These are phyloP conservation scores for Suhomyces vadensis DNA, from an alignment of 805 yeast species.

Conservation along the genomic window DNA sequence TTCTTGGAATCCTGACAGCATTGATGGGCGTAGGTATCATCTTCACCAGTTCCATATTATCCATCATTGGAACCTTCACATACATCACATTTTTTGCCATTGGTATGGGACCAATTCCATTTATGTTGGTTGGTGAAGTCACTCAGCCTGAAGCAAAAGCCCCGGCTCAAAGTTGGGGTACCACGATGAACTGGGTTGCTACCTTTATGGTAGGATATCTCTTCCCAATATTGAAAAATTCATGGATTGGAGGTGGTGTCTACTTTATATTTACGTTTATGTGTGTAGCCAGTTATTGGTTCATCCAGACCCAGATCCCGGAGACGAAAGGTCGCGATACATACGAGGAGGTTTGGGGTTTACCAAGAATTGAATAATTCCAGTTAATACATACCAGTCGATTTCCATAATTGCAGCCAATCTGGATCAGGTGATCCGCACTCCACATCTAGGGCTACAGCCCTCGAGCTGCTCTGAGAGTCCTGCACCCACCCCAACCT, in stretches of 20 bases:
- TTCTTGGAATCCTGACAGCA: slow-evolving; percentile 68
- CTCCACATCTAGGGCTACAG: background rate
- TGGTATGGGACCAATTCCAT: slow-evolving; percentile 96
- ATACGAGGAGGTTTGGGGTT: slow-evolving; percentile 70
- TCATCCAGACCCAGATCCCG: slow-evolving; percentile 55
- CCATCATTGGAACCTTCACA: slow-evolving; percentile 63
- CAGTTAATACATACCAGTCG: background rate
- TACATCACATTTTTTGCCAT: slow-evolving; percentile 86
- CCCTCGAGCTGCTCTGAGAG: background rate
- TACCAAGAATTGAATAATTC: slow-evolving; percentile 4
- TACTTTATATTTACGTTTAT: slow-evolving; percentile 69
- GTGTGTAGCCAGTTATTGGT: slow-evolving; percentile 51
- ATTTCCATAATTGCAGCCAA: background rate
- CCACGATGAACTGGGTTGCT: slow-evolving; percentile 87
- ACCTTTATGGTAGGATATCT: slow-evolving; percentile 78
- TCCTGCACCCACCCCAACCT: background rate
- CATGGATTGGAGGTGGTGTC: slow-evolving; percentile 70
- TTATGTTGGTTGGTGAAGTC: slow-evolving; percentile 83
- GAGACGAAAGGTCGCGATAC: slow-evolving; percentile 70
- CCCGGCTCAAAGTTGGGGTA: slow-evolving; percentile 90
- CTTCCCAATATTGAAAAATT: slow-evolving; percentile 70
- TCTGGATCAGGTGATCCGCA: background rate
- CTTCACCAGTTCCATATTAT: slow-evolving; percentile 42
- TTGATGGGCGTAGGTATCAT: slow-evolving; percentile 68
- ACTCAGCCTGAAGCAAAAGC: slow-evolving; percentile 79